phyloP scores from a whole-genome alignment of 202 grass and related monocot species.

The Panicum virgatum region DNA sequence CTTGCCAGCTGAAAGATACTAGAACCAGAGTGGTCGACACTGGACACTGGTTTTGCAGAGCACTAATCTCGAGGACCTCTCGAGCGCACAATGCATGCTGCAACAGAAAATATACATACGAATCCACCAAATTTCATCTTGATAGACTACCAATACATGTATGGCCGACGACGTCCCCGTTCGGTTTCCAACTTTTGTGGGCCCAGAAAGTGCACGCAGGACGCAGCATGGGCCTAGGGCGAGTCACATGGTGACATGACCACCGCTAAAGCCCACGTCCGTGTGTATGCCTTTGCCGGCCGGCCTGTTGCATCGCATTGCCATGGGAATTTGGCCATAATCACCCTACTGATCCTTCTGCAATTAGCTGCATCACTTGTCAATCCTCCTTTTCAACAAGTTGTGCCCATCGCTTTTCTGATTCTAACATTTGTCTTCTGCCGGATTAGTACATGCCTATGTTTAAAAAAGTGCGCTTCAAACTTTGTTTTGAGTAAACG shows the following conservation, averaged over 20 bases:
- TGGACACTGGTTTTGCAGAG: background rate
- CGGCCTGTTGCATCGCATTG: background rate
- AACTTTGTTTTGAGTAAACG: too few relatives aligned
- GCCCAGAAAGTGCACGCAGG: background rate
- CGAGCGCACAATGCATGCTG: background rate
- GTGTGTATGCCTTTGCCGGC: background rate
- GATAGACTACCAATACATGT: too few relatives aligned
- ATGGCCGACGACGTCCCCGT: too few relatives aligned
- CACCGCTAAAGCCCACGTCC: background rate
- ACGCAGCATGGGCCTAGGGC: background rate
- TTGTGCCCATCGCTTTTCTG: too few relatives aligned
- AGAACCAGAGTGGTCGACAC: too few relatives aligned
- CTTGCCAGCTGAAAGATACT: too few relatives aligned
- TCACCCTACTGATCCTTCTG: background rate
- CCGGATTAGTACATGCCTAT: too few relatives aligned
- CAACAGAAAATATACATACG: background rate
- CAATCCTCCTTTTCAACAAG: too few relatives aligned
- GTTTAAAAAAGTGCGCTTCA: too few relatives aligned
- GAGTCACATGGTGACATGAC: conserved; percentile 29
- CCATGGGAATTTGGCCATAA: too few relatives aligned
- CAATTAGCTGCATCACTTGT: background rate
- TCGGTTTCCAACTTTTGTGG: background rate
- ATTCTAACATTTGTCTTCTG: background rate
- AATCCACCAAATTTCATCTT: too few relatives aligned
- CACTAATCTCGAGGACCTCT: background rate